Evolutionary conservation across 805 yeast genomes (phyloP), one percentile per base, ranked within the genome.

Genomic region (Suhomyces faveliae): DNA sequence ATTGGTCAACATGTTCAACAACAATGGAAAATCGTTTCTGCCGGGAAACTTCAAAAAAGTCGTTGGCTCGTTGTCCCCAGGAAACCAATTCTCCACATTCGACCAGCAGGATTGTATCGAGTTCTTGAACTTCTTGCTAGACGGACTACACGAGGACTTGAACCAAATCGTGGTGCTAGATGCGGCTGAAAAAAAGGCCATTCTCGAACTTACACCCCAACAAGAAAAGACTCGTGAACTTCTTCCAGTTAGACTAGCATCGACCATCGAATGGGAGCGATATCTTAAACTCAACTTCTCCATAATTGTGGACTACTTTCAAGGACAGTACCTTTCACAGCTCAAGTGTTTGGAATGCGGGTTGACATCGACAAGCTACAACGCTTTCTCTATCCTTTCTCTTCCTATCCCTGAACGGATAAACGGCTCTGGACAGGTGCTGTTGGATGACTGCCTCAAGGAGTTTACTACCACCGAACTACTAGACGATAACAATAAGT

Each of bases 261-360:
- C 96, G 0, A 80, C 94, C 0, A 80, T 89, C 43, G 97, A 91
- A 62, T 91, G 98, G 98, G 96, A 88, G 59, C 71, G 95, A 48
- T 89, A 89, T 61, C 69, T 89, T 47, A 83, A 82, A 49, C 78
- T 87, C 17, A 89, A 91, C 61, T 83, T 85, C 53, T 89, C 96
- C 35, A 76, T 84, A 1, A 77, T 91, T 20, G 94, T 87, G 2
- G 91, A 87, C 55, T 77, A 81, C 44, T 89, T 89, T 62, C 96
- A 89, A 61, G 98, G 97, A 1, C 97, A 91, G 65, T 87, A 85
- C 58, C 76, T 86, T 42, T 87, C 95, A n/a, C 84, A 80, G 46
- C 71, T 91, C 57, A 78, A 74, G 56, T 91, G 98, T 65, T 65
- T 83, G 41, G 78, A 74, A 25, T 91, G 98, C 66, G 74, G 76